Base-by-base conservation (phyloP, 371 early-diverging fungal genomes). In the Funneliformis caledonium region DNA sequence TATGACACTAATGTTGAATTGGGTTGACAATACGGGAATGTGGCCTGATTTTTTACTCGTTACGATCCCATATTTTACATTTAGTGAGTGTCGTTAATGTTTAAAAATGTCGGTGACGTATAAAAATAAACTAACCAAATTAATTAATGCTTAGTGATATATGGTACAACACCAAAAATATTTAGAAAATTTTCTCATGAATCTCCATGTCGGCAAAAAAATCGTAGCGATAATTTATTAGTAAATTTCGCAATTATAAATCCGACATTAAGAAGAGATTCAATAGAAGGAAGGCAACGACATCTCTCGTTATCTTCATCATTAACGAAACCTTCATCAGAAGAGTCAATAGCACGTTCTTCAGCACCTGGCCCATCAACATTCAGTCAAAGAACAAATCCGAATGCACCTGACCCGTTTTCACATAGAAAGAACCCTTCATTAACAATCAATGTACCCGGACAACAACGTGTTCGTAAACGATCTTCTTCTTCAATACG, bases 351-450 rank as follows among this genome's bases (percentile, higher is more conserved):
- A 33, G 0, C 22, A 64, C 11, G 26, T 64, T n/a, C 26, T 14
- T 31, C 14, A 33, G 31, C 22, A 64, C 64, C 64, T 2, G 64
- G 64, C 31, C 64, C 64, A 64, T 70, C 70, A 19, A 70, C 47
- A 37, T 70, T 70, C 11, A 70, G 70, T 47, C 70, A 70, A 70
- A 45, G 70, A 9, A 5, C 22, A 11, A 19, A 47, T 22, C 47
- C 70, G 11, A 70, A 43, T 45, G 42, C 70, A 14, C 22, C 70
- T 43, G 47, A 70, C 45, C 70, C 70, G 45, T 70, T 70, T 45
- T n/a, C 11, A 9, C 70, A 70, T 37, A 42, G 70, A 22, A 70
- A 70, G 22, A 70, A 70, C 45, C 70, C 70, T 47, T 45, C 70
- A 43, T 45, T 70, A 22, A 70, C 70, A 43, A 45, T 70, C 19